phyloP scores from a whole-genome alignment of 2,329 filamentous ascomycete species.

The Drechslerella coelobrocha region DNA sequence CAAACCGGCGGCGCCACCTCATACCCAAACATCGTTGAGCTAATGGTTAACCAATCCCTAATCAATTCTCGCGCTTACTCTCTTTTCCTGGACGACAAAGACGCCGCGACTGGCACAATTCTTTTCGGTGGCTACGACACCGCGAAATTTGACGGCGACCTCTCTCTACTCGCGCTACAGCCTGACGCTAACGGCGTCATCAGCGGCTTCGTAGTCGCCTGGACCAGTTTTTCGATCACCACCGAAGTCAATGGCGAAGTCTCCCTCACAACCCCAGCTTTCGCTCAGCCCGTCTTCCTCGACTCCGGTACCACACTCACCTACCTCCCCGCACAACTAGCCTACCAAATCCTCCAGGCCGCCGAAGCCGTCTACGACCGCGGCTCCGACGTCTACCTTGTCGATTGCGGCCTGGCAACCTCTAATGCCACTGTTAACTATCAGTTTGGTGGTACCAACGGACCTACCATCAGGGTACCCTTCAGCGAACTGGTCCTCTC shows the following conservation, averaged over 20 bases:
- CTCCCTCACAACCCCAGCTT: constrained; percentile 56
- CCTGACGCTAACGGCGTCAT: constrained; percentile 62
- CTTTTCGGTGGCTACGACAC: constrained; percentile 81
- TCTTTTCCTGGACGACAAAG: constrained; percentile 68
- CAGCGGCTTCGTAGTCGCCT: constrained; percentile 62
- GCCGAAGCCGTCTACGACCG: constrained; percentile 56
- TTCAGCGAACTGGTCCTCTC: constrained; percentile 62
- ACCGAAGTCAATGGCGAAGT: constrained; percentile 66
- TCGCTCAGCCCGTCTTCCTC: constrained; percentile 55
- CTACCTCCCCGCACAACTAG: constrained; percentile 53
- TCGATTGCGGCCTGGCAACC: constrained; percentile 14
- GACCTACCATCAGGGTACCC: constrained; percentile 64
- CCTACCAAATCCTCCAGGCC: constrained; percentile 48
- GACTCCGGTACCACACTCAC: constrained; percentile 54
- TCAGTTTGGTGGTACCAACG: constrained; percentile 36
- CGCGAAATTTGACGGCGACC: constrained; percentile 69
- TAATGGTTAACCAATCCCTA: constrained; percentile 68
- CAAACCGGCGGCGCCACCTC: constrained; percentile 50
- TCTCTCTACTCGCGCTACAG: constrained; percentile 69
- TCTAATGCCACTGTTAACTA: constrained; percentile 37
- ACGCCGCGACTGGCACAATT: constrained; percentile 72
- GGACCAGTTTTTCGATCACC: constrained; percentile 69
- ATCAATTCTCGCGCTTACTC: constrained; percentile 73
- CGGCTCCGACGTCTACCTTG: constrained; percentile 33
- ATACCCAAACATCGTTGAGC: constrained; percentile 71